phyloP scores from a whole-genome alignment of 768 basidiomycete species.

The Flagelloscypha sp. region DNA sequence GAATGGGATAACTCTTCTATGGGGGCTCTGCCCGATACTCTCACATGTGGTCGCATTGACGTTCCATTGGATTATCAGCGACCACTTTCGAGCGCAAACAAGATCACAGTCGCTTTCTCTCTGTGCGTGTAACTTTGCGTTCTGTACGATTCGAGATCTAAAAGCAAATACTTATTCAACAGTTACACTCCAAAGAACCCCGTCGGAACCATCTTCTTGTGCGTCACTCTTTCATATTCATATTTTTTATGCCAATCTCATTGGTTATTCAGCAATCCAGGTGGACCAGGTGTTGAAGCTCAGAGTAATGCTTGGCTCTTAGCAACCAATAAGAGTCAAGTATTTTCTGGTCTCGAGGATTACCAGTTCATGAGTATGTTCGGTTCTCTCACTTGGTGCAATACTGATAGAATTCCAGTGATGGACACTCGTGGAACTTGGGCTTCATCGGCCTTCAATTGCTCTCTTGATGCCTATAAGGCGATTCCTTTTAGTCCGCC shows the following conservation, averaged over 20 bases:
- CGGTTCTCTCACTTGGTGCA: neutral
- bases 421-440: slow-evolving; percentile 13
- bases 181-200: slow-evolving; percentile 12
- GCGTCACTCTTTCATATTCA: neutral
- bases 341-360: slow-evolving; percentile 9
- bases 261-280: neutral
- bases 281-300: slow-evolving; percentile 11
- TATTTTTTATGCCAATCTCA: neutral
- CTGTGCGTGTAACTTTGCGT: too few relatives aligned
- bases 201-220: slow-evolving; percentile 10
- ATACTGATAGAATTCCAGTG: slow-evolving; percentile 3
- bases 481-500: slow-evolving; percentile 8
- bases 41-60: slow-evolving; percentile 11
- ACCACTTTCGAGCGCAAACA: slow-evolving; percentile 8
- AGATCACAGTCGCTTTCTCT: slow-evolving; percentile 14
- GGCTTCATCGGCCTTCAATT: slow-evolving; percentile 13
- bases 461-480: slow-evolving; percentile 8
- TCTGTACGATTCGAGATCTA: too few relatives aligned
- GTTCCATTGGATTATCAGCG: slow-evolving; percentile 16
- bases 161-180: too few relatives aligned
- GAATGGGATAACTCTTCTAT: too few relatives aligned
- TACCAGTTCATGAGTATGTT: slow-evolving; percentile 12
- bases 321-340: slow-evolving; percentile 7
- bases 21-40: neutral
- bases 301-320: slow-evolving; percentile 9